Base-by-base conservation (phyloP, 2,329 filamentous ascomycete species). In the Anisogramma anomala region DNA sequence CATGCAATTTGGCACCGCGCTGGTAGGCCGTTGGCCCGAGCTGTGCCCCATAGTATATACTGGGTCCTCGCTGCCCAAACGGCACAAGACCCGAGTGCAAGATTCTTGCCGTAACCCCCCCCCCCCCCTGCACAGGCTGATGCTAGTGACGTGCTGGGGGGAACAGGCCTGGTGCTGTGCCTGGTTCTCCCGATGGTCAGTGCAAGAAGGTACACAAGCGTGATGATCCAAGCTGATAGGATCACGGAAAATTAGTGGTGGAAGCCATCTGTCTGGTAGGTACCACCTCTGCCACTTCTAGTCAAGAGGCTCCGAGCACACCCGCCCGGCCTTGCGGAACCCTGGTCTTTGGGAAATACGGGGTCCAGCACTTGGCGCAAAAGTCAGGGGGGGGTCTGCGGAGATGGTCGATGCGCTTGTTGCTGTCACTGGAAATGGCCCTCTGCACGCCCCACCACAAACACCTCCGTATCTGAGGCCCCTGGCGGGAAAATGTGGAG, bases 351-450 rank as follows among this genome's bases (percentile, higher is more conserved):
- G 30, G 27, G 39, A 46, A 31, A 41, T 36, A 44, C 9, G 22
- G 41, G 41, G 37, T n/a, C 45, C 42, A 31, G 39, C 34, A 33
- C 36, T 44, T 34, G 45, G 41, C 42, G 37, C 28, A 41, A 39
- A 47, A 39, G 27, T 43, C 41, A 47, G 45, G 37, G 37, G 45
- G 39, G 45, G 45, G 34, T 31, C 35, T 32, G 20, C n/a, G 30
- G 26, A 3, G 18, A 5, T 9, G 9, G 22, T 23, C 6, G 22
- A 23, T 9, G 26, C 13, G 20, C 30, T 30, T 34, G 20, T 11
- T 33, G 28, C 30, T 18, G 19, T 15, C 30, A 34, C 37, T 40
- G 20, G 30, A 27, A 22, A 3, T 36, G 9, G n/a, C n/a, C n/a
- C n/a, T n/a, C n/a, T n/a, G n/a, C n/a, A n/a, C n/a, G n/a, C n/a